Conservation (phyloP, 1,284 basidiomycete genomes). For the Papiliotrema fonsecae region DNA sequence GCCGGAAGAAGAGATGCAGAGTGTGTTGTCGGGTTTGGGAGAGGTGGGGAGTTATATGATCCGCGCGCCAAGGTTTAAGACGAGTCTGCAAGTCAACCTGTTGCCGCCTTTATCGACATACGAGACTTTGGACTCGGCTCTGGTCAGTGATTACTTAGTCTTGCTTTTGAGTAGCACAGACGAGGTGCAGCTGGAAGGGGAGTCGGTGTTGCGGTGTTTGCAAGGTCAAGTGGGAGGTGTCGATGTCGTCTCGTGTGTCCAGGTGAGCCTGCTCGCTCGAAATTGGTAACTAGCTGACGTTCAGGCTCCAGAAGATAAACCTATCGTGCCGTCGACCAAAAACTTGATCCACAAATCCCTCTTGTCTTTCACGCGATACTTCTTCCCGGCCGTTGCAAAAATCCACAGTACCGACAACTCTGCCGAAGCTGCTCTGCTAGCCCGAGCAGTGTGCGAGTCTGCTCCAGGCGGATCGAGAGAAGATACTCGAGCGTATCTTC, state of each 20-base stretch:
- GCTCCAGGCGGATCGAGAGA: constrained; percentile 56
- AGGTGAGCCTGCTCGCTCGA: constrained; percentile 38
- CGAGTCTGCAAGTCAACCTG: constrained; percentile 78
- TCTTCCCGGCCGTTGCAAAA: constrained; percentile 75
- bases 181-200: constrained; percentile 83
- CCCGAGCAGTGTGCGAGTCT: constrained; percentile 73
- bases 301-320: constrained; percentile 37
- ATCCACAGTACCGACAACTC: constrained; percentile 50
- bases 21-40: constrained; percentile 11
- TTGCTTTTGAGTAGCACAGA: constrained; percentile 73
- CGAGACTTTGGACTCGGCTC: constrained; percentile 76
- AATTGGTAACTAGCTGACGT: not conserved
- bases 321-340: constrained; percentile 56
- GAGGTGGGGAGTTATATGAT: constrained; percentile 59
- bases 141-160: constrained; percentile 87
- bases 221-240: constrained; percentile 65
- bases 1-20: constrained; percentile 51
- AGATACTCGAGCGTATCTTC: constrained; percentile 74
- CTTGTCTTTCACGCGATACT: constrained; percentile 89
- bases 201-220: constrained; percentile 80
- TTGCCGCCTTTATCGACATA: constrained; percentile 68
- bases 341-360: constrained; percentile 72
- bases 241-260: constrained; percentile 57
- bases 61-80: constrained; percentile 81
- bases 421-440: constrained; percentile 64